A percentile compares a stretch with the other conserved stretches of the same genome.
These are phyloP conservation scores for Colletotrichum zoysiae DNA, from an alignment of 2,329 filamentous ascomycete species.

Conservation along the genomic window DNA sequence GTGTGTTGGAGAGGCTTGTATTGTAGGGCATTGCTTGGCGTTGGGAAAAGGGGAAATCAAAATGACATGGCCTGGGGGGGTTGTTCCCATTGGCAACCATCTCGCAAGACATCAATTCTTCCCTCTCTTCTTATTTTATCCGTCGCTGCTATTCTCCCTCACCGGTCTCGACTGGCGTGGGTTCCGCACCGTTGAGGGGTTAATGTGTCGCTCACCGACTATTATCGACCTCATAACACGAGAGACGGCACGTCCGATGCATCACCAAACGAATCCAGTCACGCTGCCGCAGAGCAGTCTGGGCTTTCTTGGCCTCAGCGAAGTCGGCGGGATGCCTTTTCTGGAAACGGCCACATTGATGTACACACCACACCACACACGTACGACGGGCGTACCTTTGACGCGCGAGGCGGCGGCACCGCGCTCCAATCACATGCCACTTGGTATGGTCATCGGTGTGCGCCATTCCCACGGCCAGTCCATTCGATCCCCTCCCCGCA, in stretches of 20 bases:
- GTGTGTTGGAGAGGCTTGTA: slow-evolving; percentile 12
- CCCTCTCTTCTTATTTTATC: background rate
- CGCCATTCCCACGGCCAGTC: slow-evolving; percentile 4
- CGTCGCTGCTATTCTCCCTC: background rate
- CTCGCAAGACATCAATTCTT: background rate
- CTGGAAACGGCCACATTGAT: background rate
- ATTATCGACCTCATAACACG: background rate
- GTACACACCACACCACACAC: background rate
- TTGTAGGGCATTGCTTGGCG: slow-evolving; percentile 40
- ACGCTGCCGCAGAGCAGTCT: background rate
- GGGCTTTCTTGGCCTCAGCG: background rate
- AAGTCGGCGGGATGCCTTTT: background rate
- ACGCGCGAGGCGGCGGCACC: background rate
- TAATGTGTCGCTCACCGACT: background rate
- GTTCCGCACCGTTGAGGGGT: background rate
- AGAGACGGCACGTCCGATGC: background rate
- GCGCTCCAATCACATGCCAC: background rate
- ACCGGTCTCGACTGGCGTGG: background rate
- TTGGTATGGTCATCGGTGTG: background rate
- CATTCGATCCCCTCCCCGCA: background rate
- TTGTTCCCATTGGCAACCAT: background rate
- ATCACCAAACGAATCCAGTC: background rate
- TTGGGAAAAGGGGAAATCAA: slow-evolving; percentile 30
- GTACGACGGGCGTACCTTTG: background rate
- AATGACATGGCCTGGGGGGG: slow-evolving; percentile 2